Evolutionary conservation across 345 rosid species (phyloP).

Genomic region (Aurinia saxatilis): DNA sequence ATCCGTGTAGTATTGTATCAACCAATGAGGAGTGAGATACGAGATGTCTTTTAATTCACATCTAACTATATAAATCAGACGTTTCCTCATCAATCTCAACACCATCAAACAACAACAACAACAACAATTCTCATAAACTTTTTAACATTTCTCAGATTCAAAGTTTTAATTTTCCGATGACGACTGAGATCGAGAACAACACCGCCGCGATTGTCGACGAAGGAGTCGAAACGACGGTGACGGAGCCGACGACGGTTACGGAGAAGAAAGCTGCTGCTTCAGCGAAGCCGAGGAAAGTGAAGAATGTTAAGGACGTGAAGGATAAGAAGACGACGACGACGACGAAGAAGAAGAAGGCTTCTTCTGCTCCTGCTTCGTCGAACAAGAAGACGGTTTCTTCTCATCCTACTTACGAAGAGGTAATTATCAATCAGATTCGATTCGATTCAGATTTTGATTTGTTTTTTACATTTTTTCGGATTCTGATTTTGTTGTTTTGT

Average conservation of each 20-base stretch:
- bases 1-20: constrained; percentile 40
- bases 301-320: constrained; percentile 45
- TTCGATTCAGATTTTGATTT: constrained; percentile 1
- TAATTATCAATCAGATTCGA: constrained; percentile 15
- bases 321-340: constrained; percentile 13
- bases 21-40: constrained; percentile 49
- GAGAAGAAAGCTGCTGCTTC: constrained; percentile 42
- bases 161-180: too few species aligned
- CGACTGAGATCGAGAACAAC: neutral
- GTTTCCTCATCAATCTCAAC: constrained; percentile 3
- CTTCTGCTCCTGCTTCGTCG: constrained; percentile 27
- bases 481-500: neutral
- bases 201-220: constrained; percentile 27
- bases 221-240: constrained; percentile 7
- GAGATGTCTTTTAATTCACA: constrained; percentile 25
- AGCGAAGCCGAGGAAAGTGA: constrained; percentile 31
- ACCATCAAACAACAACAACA: too few species aligned
- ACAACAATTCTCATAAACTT: too few species aligned
- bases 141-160: too few species aligned
- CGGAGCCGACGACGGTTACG: constrained; percentile 12
- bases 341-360: neutral
- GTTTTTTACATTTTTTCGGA: too few species aligned
- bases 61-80: constrained; percentile 46
- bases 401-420: constrained; percentile 81
- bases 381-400: constrained; percentile 38